phyloP scores from a whole-genome alignment of 306 rosid genomes.

The Inga laurina region DNA sequence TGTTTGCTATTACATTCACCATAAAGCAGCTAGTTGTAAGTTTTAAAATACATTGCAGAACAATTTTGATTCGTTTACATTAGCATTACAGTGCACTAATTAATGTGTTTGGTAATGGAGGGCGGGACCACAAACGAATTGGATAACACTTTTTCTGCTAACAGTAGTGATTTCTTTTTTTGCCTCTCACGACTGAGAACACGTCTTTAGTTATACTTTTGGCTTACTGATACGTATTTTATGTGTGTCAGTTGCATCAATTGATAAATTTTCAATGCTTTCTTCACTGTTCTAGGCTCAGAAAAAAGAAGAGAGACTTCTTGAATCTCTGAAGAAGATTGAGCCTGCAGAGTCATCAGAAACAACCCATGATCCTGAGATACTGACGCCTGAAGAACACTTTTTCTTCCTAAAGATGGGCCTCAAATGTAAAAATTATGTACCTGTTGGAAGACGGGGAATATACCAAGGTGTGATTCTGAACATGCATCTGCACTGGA shows the following conservation, averaged over 20 bases:
- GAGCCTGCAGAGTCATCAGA: slow-evolving; percentile 81
- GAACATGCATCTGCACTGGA: slow-evolving; percentile 99
- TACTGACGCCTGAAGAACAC: slow-evolving; percentile 94
- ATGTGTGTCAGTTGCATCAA: slow-evolving; percentile 1
- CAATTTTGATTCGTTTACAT: background rate
- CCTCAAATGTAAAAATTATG: slow-evolving; percentile 82
- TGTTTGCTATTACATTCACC: slow-evolving; percentile 5
- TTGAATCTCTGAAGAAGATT: slow-evolving; percentile 73
- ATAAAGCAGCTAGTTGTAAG: background rate
- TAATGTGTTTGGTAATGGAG: background rate
- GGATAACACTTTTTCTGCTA: background rate
- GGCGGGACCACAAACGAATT: background rate
- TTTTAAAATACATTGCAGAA: background rate
- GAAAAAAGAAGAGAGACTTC: slow-evolving; percentile 70
- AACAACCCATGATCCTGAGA: slow-evolving; percentile 91
- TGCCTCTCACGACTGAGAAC: slow-evolving; percentile 15
- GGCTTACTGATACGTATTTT: background rate
- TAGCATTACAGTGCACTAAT: background rate
- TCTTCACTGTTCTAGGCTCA: slow-evolving; percentile 60
- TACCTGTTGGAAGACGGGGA: slow-evolving; percentile 95
- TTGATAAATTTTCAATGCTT: slow-evolving; percentile 22
- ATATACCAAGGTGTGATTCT: slow-evolving; percentile 94
- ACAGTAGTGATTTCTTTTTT: background rate
- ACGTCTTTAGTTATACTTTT: background rate
- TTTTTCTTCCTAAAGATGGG: slow-evolving; percentile 97